phyloP scores from a whole-genome alignment of 2,329 filamentous ascomycete species.

The Microsporum audouinii region DNA sequence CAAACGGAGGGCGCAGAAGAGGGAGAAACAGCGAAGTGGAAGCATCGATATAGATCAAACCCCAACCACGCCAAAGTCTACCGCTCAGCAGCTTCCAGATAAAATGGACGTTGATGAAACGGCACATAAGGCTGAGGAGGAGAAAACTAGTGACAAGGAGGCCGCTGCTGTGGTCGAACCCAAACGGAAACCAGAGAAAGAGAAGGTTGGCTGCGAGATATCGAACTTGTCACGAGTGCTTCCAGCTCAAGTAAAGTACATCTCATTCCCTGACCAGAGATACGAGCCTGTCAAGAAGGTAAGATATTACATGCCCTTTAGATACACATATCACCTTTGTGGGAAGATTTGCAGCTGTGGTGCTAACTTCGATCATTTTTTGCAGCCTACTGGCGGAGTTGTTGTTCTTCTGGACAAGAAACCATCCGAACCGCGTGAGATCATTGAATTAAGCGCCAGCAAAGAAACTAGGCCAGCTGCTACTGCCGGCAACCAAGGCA shows the following conservation, averaged over 20 bases:
- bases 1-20: slow-evolving; percentile 85
- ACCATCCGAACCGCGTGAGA: slow-evolving; percentile 63
- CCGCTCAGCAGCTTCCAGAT: slow-evolving; percentile 47
- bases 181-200: slow-evolving; percentile 89
- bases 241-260: slow-evolving; percentile 85
- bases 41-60: slow-evolving; percentile 90
- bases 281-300: slow-evolving; percentile 93
- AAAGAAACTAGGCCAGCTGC: slow-evolving; percentile 43
- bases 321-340: too few relatives aligned
- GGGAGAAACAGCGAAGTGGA: slow-evolving; percentile 79
- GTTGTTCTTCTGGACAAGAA: slow-evolving; percentile 79
- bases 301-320: slow-evolving; percentile 22
- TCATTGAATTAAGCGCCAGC: slow-evolving; percentile 87
- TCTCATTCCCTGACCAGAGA: slow-evolving; percentile 79
- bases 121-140: slow-evolving; percentile 53
- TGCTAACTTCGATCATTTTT: too few relatives aligned
- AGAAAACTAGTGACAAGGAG: slow-evolving; percentile 51
- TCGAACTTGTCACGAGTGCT: slow-evolving; percentile 96
- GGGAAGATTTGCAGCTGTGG: too few relatives aligned
- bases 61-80: slow-evolving; percentile 59
- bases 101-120: slow-evolving; percentile 66
- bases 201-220: slow-evolving; percentile 91
- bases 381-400: slow-evolving; percentile 79
- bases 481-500: slow-evolving; percentile 23
- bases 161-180: slow-evolving; percentile 43